Evolutionary conservation across 345 rosid genomes (phyloP).

Genomic region (Arabidopsis suecica): DNA sequence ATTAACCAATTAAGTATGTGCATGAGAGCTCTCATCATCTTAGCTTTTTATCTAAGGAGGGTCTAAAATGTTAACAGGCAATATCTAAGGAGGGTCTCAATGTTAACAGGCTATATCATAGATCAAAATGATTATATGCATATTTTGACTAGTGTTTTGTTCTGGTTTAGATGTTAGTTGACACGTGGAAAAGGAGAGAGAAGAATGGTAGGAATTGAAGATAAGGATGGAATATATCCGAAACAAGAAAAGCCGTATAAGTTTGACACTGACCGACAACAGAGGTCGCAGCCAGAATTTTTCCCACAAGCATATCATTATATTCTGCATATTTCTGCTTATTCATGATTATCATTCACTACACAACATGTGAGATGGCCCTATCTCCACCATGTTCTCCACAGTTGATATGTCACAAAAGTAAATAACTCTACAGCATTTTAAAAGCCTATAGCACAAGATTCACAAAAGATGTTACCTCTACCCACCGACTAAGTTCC

Average conservation of each 20-base stretch:
- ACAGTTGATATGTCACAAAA: slow-evolving; percentile 14
- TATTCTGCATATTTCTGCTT: slow-evolving; percentile 32
- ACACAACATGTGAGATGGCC: slow-evolving; percentile 21
- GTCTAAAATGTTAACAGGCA: not conserved
- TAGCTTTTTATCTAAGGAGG: slow-evolving; percentile 21
- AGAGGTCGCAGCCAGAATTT: slow-evolving; percentile 25
- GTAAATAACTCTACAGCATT: slow-evolving; percentile 9
- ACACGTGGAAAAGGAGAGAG: slow-evolving; percentile 37
- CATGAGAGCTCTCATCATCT: slow-evolving; percentile 18
- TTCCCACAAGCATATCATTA: slow-evolving; percentile 27
- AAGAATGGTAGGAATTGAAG: slow-evolving; percentile 19
- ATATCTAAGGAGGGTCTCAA: slow-evolving; percentile 17
- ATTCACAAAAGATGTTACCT: slow-evolving; percentile 11
- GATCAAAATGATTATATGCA: slow-evolving; percentile 11
- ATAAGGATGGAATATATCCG: slow-evolving; percentile 42
- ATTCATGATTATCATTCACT: slow-evolving; percentile 34
- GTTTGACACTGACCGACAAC: slow-evolving; percentile 39
- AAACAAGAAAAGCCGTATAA: slow-evolving; percentile 39
- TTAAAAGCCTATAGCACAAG: slow-evolving; percentile 14
- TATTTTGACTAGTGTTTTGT: slow-evolving; percentile 38
- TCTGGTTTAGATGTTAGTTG: slow-evolving; percentile 29
- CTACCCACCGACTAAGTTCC: slow-evolving; percentile 38
- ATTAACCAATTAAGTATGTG: not conserved
- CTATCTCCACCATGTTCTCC: slow-evolving; percentile 25
- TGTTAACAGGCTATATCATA: slow-evolving; percentile 2